Percentiles rank a stretch among this genome's conserved stretches.
Conservation (phyloP, 345 rosid species). For the Hypericum androsaemum region DNA sequence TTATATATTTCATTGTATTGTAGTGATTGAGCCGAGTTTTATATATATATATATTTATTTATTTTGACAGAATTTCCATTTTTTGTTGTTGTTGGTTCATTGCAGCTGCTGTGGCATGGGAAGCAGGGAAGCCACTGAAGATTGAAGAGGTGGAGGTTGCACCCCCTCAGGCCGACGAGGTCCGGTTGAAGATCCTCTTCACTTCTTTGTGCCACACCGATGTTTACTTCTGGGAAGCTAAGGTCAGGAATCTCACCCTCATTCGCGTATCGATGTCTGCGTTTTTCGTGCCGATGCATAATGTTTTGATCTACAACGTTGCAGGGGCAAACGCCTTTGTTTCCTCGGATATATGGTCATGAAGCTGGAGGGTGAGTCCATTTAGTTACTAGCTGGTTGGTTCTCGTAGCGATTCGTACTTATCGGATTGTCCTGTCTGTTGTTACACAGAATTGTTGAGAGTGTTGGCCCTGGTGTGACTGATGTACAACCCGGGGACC, state of each 20-base stretch:
- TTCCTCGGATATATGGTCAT: conserved; percentile 34
- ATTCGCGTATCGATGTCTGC: neutral
- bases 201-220: conserved; percentile 40
- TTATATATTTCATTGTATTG: too few relatives aligned
- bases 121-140: conserved; percentile 46
- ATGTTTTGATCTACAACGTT: neutral
- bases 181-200: conserved; percentile 30
- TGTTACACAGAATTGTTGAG: conserved; percentile 25
- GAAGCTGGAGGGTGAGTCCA: conserved; percentile 30
- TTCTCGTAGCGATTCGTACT: neutral
- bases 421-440: neutral
- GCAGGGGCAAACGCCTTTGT: conserved; percentile 33
- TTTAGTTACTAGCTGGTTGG: neutral
- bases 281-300: neutral
- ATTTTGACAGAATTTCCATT: neutral
- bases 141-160: conserved; percentile 47
- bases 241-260: conserved; percentile 12
- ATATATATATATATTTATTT: too few relatives aligned
- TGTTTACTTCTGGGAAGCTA: conserved; percentile 48
- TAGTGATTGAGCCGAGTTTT: too few relatives aligned
- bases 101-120: conserved; percentile 46
- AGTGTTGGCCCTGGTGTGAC: conserved; percentile 35
- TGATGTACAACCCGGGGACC: conserved; percentile 30
- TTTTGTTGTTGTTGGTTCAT: neutral
- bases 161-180: conserved; percentile 39